Evolutionary conservation across 805 yeast genomes (phyloP), one percentile per base, ranked within the genome.

Genomic region (Clavispora santaluciae): DNA sequence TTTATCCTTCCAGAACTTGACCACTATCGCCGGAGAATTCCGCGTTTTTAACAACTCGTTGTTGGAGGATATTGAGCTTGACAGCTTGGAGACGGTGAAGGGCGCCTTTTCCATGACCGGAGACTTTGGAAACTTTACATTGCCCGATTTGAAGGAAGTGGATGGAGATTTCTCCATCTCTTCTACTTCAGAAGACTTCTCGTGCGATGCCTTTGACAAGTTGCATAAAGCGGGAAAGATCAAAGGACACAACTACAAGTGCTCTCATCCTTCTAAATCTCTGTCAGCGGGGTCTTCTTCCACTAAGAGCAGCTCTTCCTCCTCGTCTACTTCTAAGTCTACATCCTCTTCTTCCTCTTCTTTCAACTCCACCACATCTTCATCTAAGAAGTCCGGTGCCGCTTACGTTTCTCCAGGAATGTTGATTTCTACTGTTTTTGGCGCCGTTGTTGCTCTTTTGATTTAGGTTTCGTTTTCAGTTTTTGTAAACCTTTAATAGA

Each of bases 171-270:
- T 69, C 53, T 45, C 56, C 34, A 56, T 68, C 26, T 40, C 36
- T 35, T 54, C 69, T 36, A 62, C 67, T 24, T 55, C 61, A 44
- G 61, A 64, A 33, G 64, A 68, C 39, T 68, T 68, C 50, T 56
- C 58, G 43, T 69, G 74, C 53, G 37, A 53, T 21, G 59, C 43
- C 23, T 67, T 66, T 55, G 54, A 67, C 49, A 51, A 55, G 45
- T 64, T 63, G 54, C 59, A 60, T 47, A 41, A 51, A 33, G 44
- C 41, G 36, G 54, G 57, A 39, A 61, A 59, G 49, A 67, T 68
- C 46, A 60, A 66, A 55, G 74, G 74, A 41, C 71, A 69, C 61
- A 68, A 68, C 64, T 68, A 55, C 58, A 60, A 57, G 51, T 69
- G 74, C 57, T 49, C 67, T 17, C 54, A 68, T 26, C 68, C 69